Evolutionary conservation across 2,329 filamentous ascomycete genomes (phyloP).

Genomic region (Penicillium concentricum): DNA sequence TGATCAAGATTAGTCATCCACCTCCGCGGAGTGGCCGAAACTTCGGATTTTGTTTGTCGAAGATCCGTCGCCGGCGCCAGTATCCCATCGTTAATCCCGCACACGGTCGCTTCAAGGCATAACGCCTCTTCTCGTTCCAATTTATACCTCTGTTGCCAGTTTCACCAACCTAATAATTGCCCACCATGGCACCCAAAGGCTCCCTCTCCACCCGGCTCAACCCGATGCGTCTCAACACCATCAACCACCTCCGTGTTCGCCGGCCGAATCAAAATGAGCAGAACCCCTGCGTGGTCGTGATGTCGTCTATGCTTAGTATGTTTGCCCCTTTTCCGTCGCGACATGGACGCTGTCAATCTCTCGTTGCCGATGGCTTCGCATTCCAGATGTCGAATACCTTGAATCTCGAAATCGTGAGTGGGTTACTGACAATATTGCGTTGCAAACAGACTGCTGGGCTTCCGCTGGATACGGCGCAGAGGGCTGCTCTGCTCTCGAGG

Average conservation of each 20-base stretch:
- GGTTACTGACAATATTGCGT: slow-evolving; percentile 12
- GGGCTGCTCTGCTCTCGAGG: slow-evolving; percentile 60
- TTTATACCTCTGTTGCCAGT: neutral
- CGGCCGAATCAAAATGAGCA: slow-evolving; percentile 61
- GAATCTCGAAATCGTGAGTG: neutral
- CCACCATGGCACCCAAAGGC: slow-evolving; percentile 45
- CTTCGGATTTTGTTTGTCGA: slow-evolving; percentile 20
- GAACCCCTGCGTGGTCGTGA: slow-evolving; percentile 65
- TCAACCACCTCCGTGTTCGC: slow-evolving; percentile 60
- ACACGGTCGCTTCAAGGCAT: slow-evolving; percentile 11
- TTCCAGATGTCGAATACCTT: neutral
- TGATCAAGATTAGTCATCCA: slow-evolving; percentile 30
- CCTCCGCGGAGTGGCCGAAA: slow-evolving; percentile 30
- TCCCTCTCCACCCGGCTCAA: slow-evolving; percentile 44
- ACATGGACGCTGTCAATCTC: neutral
- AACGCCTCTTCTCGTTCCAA: neutral
- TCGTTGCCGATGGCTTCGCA: neutral
- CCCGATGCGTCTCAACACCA: slow-evolving; percentile 48
- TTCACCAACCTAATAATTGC: neutral
- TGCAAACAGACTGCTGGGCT: slow-evolving; percentile 46
- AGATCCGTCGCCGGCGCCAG: slow-evolving; percentile 13
- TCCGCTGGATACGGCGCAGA: slow-evolving; percentile 50
- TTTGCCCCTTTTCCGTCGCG: neutral
- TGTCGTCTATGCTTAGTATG: slow-evolving; percentile 67
- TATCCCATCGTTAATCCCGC: slow-evolving; percentile 7